These are phyloP conservation scores for Cerrena zonata DNA, from an alignment of 1,284 basidiomycete species.

Conservation along the genomic window DNA sequence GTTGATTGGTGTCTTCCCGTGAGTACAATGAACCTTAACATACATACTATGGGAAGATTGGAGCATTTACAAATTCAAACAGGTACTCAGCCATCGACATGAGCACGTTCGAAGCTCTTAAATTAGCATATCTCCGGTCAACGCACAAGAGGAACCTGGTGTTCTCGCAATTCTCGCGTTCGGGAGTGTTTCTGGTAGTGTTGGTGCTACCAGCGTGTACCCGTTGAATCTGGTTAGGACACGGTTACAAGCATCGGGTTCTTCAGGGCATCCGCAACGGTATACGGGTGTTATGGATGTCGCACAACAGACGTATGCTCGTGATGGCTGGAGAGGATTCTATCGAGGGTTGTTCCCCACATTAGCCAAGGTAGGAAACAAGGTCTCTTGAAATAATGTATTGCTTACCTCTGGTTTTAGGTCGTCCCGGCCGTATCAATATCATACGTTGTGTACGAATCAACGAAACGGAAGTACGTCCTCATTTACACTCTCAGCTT, in stretches of 20 bases:
- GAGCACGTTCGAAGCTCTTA: conserved; percentile 90
- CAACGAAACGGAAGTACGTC: conserved; percentile 68
- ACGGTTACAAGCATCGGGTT: conserved; percentile 91
- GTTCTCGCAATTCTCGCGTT: conserved; percentile 80
- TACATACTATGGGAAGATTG: not conserved
- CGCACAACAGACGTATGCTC: conserved; percentile 69
- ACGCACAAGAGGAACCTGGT: conserved; percentile 78
- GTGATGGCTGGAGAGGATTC: conserved; percentile 90
- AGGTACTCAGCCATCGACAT: conserved; percentile 89
- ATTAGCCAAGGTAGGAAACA: conserved; percentile 68
- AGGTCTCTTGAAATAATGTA: not conserved
- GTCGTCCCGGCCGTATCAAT: conserved; percentile 93
- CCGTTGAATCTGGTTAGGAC: conserved; percentile 92
- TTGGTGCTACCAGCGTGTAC: conserved; percentile 89
- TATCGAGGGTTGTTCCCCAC: conserved; percentile 91
- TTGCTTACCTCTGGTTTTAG: conserved; percentile 30
- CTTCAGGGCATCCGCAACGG: conserved; percentile 81
- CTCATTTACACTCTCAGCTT: not conserved
- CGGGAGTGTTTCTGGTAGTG: conserved; percentile 83
- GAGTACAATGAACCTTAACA: conserved; percentile 23
- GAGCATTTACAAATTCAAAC: conserved; percentile 9
- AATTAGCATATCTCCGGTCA: conserved; percentile 75
- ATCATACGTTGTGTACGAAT: conserved; percentile 87
- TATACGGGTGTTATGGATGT: conserved; percentile 91
- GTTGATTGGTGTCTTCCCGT: conserved; percentile 85